Evolutionary conservation across 2,329 filamentous ascomycete species (phyloP).

Genomic region (Massarina eburnea): DNA sequence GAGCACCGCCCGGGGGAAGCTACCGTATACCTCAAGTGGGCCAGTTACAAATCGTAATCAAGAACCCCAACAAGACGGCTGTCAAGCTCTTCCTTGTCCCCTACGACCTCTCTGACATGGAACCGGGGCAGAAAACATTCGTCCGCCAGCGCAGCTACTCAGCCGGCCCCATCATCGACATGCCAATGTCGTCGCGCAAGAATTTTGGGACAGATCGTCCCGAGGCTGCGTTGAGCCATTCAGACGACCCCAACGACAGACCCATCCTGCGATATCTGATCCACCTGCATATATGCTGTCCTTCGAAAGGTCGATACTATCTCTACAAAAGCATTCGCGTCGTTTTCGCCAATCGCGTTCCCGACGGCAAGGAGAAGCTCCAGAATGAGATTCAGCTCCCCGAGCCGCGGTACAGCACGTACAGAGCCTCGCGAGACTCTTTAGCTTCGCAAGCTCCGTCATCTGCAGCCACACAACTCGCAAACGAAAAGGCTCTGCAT

Average conservation of each 20-base stretch:
- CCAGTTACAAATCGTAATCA: slow-evolving; percentile 94
- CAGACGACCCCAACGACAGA: slow-evolving; percentile 58
- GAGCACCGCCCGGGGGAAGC: slow-evolving; percentile 78
- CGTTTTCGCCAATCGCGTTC: slow-evolving; percentile 94
- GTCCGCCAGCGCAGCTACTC: slow-evolving; percentile 94
- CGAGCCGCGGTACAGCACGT: slow-evolving; percentile 81
- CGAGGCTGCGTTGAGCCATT: slow-evolving; percentile 54
- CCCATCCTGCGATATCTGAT: slow-evolving; percentile 86
- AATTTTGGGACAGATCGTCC: slow-evolving; percentile 56
- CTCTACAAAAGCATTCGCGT: slow-evolving; percentile 90
- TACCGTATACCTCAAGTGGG: slow-evolving; percentile 94
- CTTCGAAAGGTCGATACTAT: slow-evolving; percentile 79
- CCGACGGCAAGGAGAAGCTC: slow-evolving; percentile 90
- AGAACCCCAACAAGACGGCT: slow-evolving; percentile 97
- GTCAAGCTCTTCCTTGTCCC: slow-evolving; percentile 94
- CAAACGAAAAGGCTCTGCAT: slow-evolving; percentile 27
- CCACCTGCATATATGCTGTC: slow-evolving; percentile 90
- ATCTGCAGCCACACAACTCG: slow-evolving; percentile 21
- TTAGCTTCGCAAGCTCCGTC: slow-evolving; percentile 23
- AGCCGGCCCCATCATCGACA: slow-evolving; percentile 79
- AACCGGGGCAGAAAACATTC: slow-evolving; percentile 91
- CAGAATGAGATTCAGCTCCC: slow-evolving; percentile 87
- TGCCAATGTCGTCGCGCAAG: slow-evolving; percentile 53
- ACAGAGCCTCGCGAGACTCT: slow-evolving; percentile 65
- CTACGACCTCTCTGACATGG: slow-evolving; percentile 91